A percentile compares a stretch with the other conserved stretches of the same genome.
These are phyloP conservation scores for Hanseniaspora osmophila DNA, from an alignment of 805 yeast species.

Conservation along the genomic window DNA sequence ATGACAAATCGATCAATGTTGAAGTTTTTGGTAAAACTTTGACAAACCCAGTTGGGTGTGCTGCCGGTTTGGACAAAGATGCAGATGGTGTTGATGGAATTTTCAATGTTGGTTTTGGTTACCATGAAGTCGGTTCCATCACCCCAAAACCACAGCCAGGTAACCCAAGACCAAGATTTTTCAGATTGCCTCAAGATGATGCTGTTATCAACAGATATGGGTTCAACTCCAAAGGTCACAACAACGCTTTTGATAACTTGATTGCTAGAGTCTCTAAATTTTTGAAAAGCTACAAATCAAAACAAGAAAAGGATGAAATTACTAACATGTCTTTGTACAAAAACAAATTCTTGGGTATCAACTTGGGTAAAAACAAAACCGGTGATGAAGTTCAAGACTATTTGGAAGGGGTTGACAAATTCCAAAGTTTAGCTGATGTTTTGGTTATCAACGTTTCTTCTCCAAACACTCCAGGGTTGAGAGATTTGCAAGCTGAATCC, in stretches of 20 bases:
- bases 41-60: slow-evolving; percentile 75
- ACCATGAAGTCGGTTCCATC: slow-evolving; percentile 85
- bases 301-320: slow-evolving; percentile 12
- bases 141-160: slow-evolving; percentile 93
- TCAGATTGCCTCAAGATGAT: slow-evolving; percentile 68
- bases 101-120: slow-evolving; percentile 67
- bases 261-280: slow-evolving; percentile 43
- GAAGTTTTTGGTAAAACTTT: slow-evolving; percentile 50
- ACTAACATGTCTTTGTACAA: slow-evolving; percentile 38
- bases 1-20: slow-evolving; percentile 40
- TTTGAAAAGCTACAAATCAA: slow-evolving; percentile 13
- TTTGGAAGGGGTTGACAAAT: slow-evolving; percentile 64
- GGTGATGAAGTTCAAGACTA: slow-evolving; percentile 88
- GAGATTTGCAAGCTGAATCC: slow-evolving; percentile 68
- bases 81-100: slow-evolving; percentile 82
- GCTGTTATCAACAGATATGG: slow-evolving; percentile 94
- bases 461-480: slow-evolving; percentile 91
- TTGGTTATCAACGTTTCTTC: slow-evolving; percentile 84
- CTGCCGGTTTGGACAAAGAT: slow-evolving; percentile 92
- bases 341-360: slow-evolving; percentile 61
- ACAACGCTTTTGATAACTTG: slow-evolving; percentile 53
- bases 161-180: slow-evolving; percentile 84
- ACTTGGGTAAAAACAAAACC: slow-evolving; percentile 81
- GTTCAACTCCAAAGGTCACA: slow-evolving; percentile 83
- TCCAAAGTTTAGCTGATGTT: slow-evolving; percentile 79